These are phyloP conservation scores for Komagataella mondaviorum DNA, from an alignment of 805 yeast species.

Conservation along the genomic window DNA sequence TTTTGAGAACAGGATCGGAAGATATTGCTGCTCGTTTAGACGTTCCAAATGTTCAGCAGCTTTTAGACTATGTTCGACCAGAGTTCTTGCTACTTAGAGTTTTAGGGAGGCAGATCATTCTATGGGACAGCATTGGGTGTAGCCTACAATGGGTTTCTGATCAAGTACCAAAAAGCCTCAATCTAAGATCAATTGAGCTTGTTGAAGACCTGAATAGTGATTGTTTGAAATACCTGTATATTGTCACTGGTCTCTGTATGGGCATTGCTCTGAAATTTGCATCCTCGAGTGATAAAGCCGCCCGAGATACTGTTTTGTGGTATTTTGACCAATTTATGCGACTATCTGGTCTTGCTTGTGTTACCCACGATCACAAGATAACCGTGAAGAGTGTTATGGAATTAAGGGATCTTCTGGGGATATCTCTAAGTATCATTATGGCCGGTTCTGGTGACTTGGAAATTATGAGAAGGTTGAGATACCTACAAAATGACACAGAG, in stretches of 20 bases:
- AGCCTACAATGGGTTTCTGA: conserved; percentile 40
- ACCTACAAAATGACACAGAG: conserved; percentile 45
- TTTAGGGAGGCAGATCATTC: conserved; percentile 47
- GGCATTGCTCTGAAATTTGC: conserved; percentile 70
- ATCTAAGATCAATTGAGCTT: conserved; percentile 11
- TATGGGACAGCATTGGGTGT: conserved; percentile 55
- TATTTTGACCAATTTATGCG: conserved; percentile 39
- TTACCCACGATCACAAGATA: conserved; percentile 43
- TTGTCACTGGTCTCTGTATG: conserved; percentile 62
- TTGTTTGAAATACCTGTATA: conserved; percentile 45
- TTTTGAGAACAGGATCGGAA: conserved; percentile 48
- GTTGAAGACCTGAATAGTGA: conserved; percentile 36
- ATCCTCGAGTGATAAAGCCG: conserved; percentile 43
- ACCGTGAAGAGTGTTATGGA: conserved; percentile 39
- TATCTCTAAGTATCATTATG: conserved; percentile 64
- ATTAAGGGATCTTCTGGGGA: conserved; percentile 42
- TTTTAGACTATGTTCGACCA: conserved; percentile 65
- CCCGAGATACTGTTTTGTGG: conserved; percentile 39
- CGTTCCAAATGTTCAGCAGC: conserved; percentile 45
- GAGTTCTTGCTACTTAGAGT: conserved; percentile 58
- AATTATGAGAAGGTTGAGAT: conserved; percentile 58
- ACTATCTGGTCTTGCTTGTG: conserved; percentile 25
- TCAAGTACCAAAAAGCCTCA: conserved; percentile 37
- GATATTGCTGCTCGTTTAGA: conserved; percentile 47
- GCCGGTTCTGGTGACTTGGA: conserved; percentile 88